A percentile compares a stretch with the other conserved stretches of the same genome.
These are phyloP conservation scores for Orbilia brochopaga DNA, from an alignment of 2,329 filamentous ascomycete species.

Conservation along the genomic window DNA sequence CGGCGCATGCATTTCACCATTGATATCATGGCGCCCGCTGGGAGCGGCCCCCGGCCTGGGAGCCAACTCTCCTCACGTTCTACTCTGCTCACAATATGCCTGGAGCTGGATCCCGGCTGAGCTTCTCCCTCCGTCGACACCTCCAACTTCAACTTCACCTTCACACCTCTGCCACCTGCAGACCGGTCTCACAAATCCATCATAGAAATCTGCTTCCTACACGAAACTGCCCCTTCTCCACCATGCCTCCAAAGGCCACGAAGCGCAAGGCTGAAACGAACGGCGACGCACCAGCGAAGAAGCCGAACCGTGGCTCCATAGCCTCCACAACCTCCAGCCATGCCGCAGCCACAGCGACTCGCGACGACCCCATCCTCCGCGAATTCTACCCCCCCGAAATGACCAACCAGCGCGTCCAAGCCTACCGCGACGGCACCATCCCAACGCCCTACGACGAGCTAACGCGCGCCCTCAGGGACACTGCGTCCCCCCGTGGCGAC, in stretches of 20 bases:
- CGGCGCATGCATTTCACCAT: neutral
- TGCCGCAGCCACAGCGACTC: constrained; percentile 55
- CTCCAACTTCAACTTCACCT: neutral
- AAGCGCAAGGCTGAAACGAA: constrained; percentile 32
- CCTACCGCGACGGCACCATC: constrained; percentile 74
- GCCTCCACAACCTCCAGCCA: constrained; percentile 9
- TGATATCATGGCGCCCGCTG: neutral
- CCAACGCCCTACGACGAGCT: constrained; percentile 76
- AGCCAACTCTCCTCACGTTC: no score
- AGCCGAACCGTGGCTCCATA: constrained; percentile 1
- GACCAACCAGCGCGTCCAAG: constrained; percentile 75
- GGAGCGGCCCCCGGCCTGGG: no score
- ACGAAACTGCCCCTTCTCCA: constrained; percentile 15
- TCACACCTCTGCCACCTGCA: neutral
- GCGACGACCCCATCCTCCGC: constrained; percentile 68
- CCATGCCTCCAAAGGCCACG: constrained; percentile 36
- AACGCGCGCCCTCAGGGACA: constrained; percentile 67
- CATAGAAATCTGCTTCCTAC: no score
- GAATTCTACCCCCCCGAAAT: constrained; percentile 87
- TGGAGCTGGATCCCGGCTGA: neutral
- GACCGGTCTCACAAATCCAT: no score
- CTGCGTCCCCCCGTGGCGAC: constrained; percentile 63
- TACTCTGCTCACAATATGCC: neutral
- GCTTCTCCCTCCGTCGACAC: constrained; percentile 6
- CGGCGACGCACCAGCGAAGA: constrained; percentile 18